Evolutionary conservation across 208 protist species (phyloP).

Genomic region (Tritrichomonas musculus): DNA sequence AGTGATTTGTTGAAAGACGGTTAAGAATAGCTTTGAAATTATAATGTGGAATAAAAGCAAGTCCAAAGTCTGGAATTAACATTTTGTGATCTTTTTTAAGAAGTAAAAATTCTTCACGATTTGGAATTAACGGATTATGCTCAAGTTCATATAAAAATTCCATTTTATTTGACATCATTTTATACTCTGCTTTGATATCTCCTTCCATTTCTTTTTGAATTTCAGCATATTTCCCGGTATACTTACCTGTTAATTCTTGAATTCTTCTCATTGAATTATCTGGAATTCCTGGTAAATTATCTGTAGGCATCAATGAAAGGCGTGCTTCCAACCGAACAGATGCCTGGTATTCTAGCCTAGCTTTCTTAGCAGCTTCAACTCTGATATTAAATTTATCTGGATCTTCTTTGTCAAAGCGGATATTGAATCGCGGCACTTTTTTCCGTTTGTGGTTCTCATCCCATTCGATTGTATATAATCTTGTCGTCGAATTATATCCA

Average conservation of each 20-base stretch:
- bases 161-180: background rate
- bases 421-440: background rate
- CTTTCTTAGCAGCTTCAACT: background rate
- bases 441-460: background rate
- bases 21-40: background rate
- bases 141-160: background rate
- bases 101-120: background rate
- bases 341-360: background rate
- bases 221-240: background rate
- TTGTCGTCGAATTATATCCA: background rate
- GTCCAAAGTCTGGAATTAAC: background rate
- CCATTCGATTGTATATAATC: background rate
- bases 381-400: background rate
- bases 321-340: background rate
- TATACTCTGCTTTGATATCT: background rate
- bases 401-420: background rate
- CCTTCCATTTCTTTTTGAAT: background rate
- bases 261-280: background rate
- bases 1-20: background rate
- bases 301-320: background rate
- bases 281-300: background rate
- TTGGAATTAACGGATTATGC: background rate
- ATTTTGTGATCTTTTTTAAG: background rate
- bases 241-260: background rate
- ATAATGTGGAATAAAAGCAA: background rate